Percentiles rank a stretch among this genome's conserved stretches.
Conservation (phyloP, 768 basidiomycete species). For the Phallus indusiatus region DNA sequence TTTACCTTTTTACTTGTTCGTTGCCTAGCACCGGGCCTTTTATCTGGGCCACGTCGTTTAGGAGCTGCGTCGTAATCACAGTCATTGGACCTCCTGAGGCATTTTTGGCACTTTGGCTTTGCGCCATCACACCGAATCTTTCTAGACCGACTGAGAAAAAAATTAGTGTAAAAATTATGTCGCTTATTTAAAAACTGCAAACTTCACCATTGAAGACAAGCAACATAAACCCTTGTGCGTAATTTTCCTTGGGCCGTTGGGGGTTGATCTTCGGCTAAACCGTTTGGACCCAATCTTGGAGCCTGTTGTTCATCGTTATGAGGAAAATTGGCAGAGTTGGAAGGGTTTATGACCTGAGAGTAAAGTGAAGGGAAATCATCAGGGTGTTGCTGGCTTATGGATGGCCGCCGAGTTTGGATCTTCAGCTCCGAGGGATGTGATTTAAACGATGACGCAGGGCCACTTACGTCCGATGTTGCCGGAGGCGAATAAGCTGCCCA, state of each 20-base stretch:
- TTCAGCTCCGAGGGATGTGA: not conserved
- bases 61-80: conserved; percentile 65
- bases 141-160: conserved; percentile 47
- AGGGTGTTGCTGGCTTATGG: not conserved
- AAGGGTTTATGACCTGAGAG: not conserved
- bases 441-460: not conserved
- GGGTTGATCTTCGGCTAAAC: conserved; percentile 64
- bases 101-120: conserved; percentile 69
- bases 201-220: conserved; percentile 69
- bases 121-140: conserved; percentile 81
- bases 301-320: not conserved
- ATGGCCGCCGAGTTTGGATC: not conserved
- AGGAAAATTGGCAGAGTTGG: not conserved
- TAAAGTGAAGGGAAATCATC: not conserved
- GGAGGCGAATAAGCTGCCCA: conserved; percentile 5
- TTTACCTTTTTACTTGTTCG: conserved; percentile 27
- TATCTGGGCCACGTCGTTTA: conserved; percentile 75
- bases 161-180: not conserved
- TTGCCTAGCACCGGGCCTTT: conserved; percentile 69
- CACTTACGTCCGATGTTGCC: not conserved
- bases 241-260: conserved; percentile 75
- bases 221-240: conserved; percentile 66
- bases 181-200: too few relatives aligned
- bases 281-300: conserved; percentile 6
- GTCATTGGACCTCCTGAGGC: conserved; percentile 42